phyloP scores from a whole-genome alignment of 1,284 basidiomycete species.

The Ustilago cynodontis region DNA sequence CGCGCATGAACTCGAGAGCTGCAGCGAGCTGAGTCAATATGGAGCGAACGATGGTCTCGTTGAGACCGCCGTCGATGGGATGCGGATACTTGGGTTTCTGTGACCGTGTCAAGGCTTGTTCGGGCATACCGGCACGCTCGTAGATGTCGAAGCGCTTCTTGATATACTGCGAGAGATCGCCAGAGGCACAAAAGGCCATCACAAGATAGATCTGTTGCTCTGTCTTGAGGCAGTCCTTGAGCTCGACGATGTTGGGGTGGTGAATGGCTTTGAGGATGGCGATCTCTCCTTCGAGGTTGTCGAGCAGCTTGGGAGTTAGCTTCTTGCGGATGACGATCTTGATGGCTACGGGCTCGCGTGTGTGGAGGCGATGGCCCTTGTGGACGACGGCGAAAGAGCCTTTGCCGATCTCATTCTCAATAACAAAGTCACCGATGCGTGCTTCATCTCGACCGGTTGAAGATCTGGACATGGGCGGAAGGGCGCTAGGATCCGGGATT shows the following conservation, averaged over 20 bases:
- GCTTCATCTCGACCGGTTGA: constrained; percentile 43
- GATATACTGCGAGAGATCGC: constrained; percentile 95
- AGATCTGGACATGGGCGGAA: constrained; percentile 30
- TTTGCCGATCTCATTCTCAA: constrained; percentile 74
- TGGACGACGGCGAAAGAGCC: constrained; percentile 97
- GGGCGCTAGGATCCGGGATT: background rate
- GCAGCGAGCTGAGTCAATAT: constrained; percentile 95
- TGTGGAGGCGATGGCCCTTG: constrained; percentile 77
- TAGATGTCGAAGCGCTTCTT: constrained; percentile 70
- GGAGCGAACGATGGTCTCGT: constrained; percentile 89
- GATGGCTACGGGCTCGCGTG: constrained; percentile 79
- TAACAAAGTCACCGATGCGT: constrained; percentile 72
- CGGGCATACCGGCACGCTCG: constrained; percentile 33
- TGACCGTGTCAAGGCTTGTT: constrained; percentile 19
- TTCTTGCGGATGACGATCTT: constrained; percentile 93
- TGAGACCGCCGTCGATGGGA: constrained; percentile 87
- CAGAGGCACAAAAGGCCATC: constrained; percentile 96
- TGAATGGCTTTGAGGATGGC: constrained; percentile 93
- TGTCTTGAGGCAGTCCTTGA: constrained; percentile 92
- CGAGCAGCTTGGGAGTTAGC: constrained; percentile 90
- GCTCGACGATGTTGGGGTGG: constrained; percentile 91
- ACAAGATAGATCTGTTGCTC: constrained; percentile 95
- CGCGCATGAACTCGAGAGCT: constrained; percentile 90
- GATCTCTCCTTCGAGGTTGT: constrained; percentile 97
- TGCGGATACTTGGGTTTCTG: constrained; percentile 81